Evolutionary conservation across 352 stramenopile species (phyloP).

Genomic region (Phytophthora hibernalis): DNA sequence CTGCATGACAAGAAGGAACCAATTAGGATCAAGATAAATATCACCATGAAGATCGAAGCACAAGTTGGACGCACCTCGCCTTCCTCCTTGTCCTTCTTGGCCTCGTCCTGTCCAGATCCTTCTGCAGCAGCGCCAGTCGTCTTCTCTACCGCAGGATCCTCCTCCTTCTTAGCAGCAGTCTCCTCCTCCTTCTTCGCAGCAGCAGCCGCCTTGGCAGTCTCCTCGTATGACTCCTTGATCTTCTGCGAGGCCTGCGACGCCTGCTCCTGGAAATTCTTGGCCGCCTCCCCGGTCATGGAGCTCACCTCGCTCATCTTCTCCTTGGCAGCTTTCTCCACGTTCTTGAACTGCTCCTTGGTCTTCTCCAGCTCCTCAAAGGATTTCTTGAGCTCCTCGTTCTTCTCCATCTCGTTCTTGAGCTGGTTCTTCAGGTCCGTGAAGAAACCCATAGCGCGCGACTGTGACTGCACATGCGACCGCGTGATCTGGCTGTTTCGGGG

Average conservation of each 20-base stretch:
- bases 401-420: slow-evolving; percentile 81
- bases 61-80: slow-evolving; percentile 25
- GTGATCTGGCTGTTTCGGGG: slow-evolving; percentile 14
- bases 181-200: slow-evolving; percentile 27
- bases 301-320: slow-evolving; percentile 71
- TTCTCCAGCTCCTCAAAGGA: slow-evolving; percentile 79
- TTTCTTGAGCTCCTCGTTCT: slow-evolving; percentile 85
- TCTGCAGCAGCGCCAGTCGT: slow-evolving; percentile 16
- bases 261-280: slow-evolving; percentile 68
- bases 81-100: slow-evolving; percentile 25
- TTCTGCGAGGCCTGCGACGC: slow-evolving; percentile 66
- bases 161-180: slow-evolving; percentile 7
- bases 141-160: slow-evolving; percentile 11
- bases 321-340: slow-evolving; percentile 66
- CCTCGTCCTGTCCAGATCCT: slow-evolving; percentile 15
- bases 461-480: slow-evolving; percentile 21
- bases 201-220: slow-evolving; percentile 38
- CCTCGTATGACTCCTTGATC: slow-evolving; percentile 62
- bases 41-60: not conserved
- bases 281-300: slow-evolving; percentile 60
- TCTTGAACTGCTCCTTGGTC: slow-evolving; percentile 75
- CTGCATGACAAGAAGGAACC: slow-evolving; percentile 18
- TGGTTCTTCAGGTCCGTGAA: slow-evolving; percentile 85
- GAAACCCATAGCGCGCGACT: slow-evolving; percentile 70
- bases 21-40: slow-evolving; percentile 3